Conservation (phyloP, 208 protist species). For the Strigomonas culicis region DNA sequence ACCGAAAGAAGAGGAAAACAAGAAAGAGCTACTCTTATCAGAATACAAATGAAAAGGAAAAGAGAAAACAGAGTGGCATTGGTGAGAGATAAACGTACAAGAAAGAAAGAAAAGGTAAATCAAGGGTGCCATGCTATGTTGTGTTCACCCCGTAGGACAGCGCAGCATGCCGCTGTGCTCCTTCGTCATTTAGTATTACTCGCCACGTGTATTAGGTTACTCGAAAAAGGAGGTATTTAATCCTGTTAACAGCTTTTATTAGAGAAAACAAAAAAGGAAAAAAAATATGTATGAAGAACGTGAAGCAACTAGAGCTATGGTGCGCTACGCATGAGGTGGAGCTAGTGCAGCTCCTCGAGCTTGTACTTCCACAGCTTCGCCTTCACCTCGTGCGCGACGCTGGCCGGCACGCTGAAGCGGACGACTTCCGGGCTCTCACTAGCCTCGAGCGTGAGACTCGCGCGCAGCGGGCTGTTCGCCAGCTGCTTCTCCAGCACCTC, state of each 20-base stretch:
- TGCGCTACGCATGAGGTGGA: no score
- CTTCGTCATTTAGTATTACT: no score
- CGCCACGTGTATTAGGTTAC: no score
- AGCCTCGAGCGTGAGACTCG: background rate
- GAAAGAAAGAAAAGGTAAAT: background rate
- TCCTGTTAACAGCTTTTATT: background rate
- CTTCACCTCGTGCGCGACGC: constrained; percentile 53
- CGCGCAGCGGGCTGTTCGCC: constrained; percentile 10
- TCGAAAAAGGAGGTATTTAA: background rate
- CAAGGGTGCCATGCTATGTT: no score
- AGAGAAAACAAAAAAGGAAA: constrained; percentile 10
- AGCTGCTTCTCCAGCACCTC: constrained; percentile 60
- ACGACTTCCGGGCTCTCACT: constrained; percentile 46
- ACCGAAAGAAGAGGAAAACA: constrained; percentile 6
- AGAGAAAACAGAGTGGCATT: background rate
- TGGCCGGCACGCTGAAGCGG: constrained; percentile 41
- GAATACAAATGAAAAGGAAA: background rate
- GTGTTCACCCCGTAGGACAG: no score
- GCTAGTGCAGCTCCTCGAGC: constrained; percentile 52
- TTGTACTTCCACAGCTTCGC: constrained; percentile 82
- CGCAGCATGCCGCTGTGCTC: no score
- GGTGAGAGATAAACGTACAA: background rate
- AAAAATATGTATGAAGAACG: constrained; percentile 13
- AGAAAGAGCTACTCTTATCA: background rate
- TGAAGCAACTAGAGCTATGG: background rate